Conservation (phyloP, 495 filamentous ascomycete genomes). For the Penicillium fimorum region DNA sequence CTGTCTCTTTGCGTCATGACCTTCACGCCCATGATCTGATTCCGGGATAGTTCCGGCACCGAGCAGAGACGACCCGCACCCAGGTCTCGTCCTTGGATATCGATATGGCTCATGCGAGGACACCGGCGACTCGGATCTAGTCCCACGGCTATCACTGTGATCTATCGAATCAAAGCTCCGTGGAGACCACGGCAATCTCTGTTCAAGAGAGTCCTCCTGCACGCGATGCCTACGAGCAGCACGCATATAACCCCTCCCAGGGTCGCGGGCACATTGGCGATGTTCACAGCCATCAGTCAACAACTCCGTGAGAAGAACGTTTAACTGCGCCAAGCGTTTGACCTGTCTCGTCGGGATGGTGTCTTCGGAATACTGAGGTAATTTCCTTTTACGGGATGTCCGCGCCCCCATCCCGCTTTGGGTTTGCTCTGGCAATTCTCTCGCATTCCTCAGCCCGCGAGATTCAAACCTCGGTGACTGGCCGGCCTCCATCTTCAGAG, state of each 20-base stretch:
- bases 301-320: constrained; percentile 4
- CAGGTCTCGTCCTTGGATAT: background rate
- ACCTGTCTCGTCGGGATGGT: constrained; percentile 1
- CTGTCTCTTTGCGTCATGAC: background rate
- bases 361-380: background rate
- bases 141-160: background rate
- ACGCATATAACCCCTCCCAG: background rate
- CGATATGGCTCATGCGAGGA: background rate
- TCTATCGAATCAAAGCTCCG: constrained; percentile 9
- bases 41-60: background rate
- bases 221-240: background rate
- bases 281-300: constrained; percentile 2
- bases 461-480: constrained; percentile 11
- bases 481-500: constrained; percentile 28
- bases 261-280: background rate
- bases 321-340: constrained; percentile 8
- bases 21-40: background rate
- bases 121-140: background rate
- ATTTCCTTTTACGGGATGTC: constrained; percentile 2
- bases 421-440: background rate
- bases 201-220: background rate
- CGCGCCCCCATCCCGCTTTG: background rate
- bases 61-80: background rate
- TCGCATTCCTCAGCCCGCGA: background rate
- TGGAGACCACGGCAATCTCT: constrained; percentile 1